A percentile compares a stretch with the other conserved stretches of the same genome.
phyloP scores from a whole-genome alignment of 1,139 yeast genomes.

The Scheffersomyces illinoinensis region DNA sequence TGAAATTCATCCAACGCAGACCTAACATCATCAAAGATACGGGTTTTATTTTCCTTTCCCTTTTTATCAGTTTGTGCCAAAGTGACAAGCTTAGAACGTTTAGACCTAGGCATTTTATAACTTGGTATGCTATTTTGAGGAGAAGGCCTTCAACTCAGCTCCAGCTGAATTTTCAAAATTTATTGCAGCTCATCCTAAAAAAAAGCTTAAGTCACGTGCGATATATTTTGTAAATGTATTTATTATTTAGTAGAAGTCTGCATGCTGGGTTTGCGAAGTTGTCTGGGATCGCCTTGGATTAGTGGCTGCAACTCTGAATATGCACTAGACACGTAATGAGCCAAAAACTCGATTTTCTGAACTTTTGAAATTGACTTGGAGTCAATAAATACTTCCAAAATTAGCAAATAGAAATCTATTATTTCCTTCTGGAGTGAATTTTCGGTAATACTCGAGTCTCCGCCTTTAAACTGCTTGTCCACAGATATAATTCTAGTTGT shows the following conservation, averaged over 20 bases:
- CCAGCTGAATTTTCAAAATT: slow-evolving; percentile 2
- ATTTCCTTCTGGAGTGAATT: not conserved
- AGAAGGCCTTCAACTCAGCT: not conserved
- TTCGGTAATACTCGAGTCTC: not conserved
- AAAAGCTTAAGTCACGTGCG: slow-evolving; percentile 7
- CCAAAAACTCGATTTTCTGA: slow-evolving; percentile 5
- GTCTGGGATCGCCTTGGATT: not conserved
- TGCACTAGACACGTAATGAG: slow-evolving; percentile 2
- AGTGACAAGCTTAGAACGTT: slow-evolving; percentile 91
- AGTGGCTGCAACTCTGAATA: not conserved
- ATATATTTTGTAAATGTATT: too few relatives aligned
- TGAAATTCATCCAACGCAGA: slow-evolving; percentile 72
- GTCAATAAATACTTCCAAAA: slow-evolving; percentile 5
- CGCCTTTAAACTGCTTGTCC: not conserved
- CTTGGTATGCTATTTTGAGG: not conserved
- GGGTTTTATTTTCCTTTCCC: slow-evolving; percentile 88
- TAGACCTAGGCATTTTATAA: slow-evolving; percentile 83
- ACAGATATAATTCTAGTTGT: not conserved
- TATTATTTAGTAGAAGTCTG: not conserved
- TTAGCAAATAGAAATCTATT: slow-evolving; percentile 6
- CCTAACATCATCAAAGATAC: slow-evolving; percentile 89
- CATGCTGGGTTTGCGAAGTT: slow-evolving; percentile 1
- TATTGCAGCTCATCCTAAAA: slow-evolving; percentile 9
- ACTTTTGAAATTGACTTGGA: slow-evolving; percentile 3
- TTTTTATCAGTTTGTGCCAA: slow-evolving; percentile 95